phyloP scores from a whole-genome alignment of 1,284 basidiomycete species.

The Boletus albobrunnescens region DNA sequence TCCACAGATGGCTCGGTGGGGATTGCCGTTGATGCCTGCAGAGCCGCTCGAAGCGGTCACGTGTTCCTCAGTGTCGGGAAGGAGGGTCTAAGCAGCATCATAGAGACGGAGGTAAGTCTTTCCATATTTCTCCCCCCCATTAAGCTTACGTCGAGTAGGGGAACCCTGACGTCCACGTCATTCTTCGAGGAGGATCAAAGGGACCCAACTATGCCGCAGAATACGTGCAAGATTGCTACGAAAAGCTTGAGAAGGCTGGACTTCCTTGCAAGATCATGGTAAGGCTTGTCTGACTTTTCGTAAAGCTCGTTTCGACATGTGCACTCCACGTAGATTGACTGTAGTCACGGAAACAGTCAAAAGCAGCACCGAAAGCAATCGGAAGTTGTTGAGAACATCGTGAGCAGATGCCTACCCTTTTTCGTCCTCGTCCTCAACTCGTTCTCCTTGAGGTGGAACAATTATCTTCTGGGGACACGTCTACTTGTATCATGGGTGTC shows the following conservation, averaged over 20 bases:
- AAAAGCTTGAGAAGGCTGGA: conserved; percentile 78
- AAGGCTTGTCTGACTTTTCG: conserved; percentile 19
- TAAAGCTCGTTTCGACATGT: neutral
- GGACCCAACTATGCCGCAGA: conserved; percentile 85
- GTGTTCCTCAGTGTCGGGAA: conserved; percentile 93
- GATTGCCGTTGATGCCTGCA: conserved; percentile 88
- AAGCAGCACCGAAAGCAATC: conserved; percentile 85
- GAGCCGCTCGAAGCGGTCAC: conserved; percentile 81
- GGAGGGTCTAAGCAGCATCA: conserved; percentile 86
- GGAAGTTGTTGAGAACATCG: conserved; percentile 82
- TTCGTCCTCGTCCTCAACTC: neutral
- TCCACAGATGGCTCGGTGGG: conserved; percentile 74
- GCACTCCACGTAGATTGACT: conserved; percentile 66
- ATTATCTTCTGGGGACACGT: conserved; percentile 67
- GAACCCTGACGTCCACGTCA: conserved; percentile 88
- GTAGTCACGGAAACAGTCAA: conserved; percentile 90
- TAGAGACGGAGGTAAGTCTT: conserved; percentile 72
- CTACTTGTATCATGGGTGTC: conserved; percentile 84
- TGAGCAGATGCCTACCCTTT: conserved; percentile 37
- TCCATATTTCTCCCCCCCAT: neutral
- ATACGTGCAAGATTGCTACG: conserved; percentile 73
- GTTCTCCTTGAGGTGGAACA: conserved; percentile 57
- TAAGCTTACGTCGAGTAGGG: conserved; percentile 46
- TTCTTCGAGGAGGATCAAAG: conserved; percentile 80
- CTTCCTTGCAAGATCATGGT: conserved; percentile 82